phyloP scores from a whole-genome alignment of 2,329 filamentous ascomycete genomes.

The Chaetomiaceae sp. region DNA sequence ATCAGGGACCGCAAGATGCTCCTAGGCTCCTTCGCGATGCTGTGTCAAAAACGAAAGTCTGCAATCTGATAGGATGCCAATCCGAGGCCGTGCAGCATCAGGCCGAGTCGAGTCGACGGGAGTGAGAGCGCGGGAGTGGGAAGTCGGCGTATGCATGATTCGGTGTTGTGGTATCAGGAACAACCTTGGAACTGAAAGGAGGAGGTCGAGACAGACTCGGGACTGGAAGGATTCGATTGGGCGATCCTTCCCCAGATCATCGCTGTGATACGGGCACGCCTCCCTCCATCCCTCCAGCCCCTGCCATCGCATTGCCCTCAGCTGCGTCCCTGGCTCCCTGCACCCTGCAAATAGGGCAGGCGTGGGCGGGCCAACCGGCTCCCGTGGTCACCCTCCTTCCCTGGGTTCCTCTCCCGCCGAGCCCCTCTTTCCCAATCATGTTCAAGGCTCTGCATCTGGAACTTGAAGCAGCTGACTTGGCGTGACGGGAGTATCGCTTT shows the following conservation, averaged over 20 bases:
- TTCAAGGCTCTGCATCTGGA: too few species aligned
- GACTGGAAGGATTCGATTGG: constrained; percentile 21
- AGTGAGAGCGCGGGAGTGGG: too few species aligned
- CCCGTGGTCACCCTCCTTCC: background rate
- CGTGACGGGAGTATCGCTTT: background rate
- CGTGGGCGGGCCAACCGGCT: background rate
- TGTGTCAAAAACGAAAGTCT: too few species aligned
- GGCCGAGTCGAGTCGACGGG: constrained; percentile 13
- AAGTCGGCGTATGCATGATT: constrained; percentile 27
- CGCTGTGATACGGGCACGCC: constrained; percentile 26
- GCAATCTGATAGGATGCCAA: constrained; percentile 10
- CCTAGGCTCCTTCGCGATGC: too few species aligned
- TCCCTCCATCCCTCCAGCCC: constrained; percentile 3
- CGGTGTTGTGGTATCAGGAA: constrained; percentile 28
- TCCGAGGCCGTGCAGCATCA: constrained; percentile 14
- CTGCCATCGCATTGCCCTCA: background rate
- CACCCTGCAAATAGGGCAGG: background rate
- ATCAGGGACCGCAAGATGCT: constrained; percentile 11
- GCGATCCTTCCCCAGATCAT: constrained; percentile 24
- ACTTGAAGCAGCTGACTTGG: background rate
- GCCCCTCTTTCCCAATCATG: too few species aligned
- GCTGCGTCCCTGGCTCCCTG: background rate
- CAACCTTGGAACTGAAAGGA: too few species aligned
- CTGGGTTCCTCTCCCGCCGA: too few species aligned
- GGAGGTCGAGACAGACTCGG: constrained; percentile 1